Evolutionary conservation across 305 asterid genomes (phyloP).

Genomic region (Ajuga reptans): DNA sequence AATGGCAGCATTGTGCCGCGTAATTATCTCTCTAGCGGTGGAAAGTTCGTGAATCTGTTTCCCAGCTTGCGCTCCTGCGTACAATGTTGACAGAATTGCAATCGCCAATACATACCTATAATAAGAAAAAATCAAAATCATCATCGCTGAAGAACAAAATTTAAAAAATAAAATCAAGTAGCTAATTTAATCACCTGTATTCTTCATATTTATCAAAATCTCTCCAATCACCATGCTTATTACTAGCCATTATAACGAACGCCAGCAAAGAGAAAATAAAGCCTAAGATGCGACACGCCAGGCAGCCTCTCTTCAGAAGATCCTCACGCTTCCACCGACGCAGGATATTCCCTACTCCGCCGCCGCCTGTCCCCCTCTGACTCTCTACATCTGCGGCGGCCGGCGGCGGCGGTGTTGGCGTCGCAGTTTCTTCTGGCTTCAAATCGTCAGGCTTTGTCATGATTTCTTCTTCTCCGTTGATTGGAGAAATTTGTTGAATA

Average conservation of each 20-base stretch:
- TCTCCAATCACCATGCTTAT: slow-evolving; percentile 57
- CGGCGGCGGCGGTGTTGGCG: slow-evolving; percentile 17
- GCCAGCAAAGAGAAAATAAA: slow-evolving; percentile 55
- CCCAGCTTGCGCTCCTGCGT: slow-evolving; percentile 49
- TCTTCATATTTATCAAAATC: slow-evolving; percentile 56
- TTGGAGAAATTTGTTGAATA: background rate
- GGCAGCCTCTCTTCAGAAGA: slow-evolving; percentile 31
- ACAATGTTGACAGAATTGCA: slow-evolving; percentile 62
- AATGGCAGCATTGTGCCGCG: slow-evolving; percentile 27
- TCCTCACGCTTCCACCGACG: slow-evolving; percentile 63
- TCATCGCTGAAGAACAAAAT: background rate
- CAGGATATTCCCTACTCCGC: slow-evolving; percentile 31
- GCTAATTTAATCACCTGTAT: slow-evolving; percentile 32
- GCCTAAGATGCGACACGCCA: slow-evolving; percentile 34
- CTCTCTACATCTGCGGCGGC: slow-evolving; percentile 43
- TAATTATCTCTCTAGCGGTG: slow-evolving; percentile 30
- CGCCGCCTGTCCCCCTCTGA: slow-evolving; percentile 27
- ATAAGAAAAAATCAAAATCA: background rate
- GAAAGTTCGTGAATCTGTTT: slow-evolving; percentile 48
- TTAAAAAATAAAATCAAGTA: background rate
- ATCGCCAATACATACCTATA: slow-evolving; percentile 64
- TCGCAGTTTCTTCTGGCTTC: slow-evolving; percentile 6
- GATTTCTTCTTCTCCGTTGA: background rate
- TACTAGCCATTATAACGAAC: slow-evolving; percentile 57
- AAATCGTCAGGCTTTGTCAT: slow-evolving; percentile 31